phyloP scores from a whole-genome alignment of 805 yeast genomes.

The Schwanniomyces sp. region DNA sequence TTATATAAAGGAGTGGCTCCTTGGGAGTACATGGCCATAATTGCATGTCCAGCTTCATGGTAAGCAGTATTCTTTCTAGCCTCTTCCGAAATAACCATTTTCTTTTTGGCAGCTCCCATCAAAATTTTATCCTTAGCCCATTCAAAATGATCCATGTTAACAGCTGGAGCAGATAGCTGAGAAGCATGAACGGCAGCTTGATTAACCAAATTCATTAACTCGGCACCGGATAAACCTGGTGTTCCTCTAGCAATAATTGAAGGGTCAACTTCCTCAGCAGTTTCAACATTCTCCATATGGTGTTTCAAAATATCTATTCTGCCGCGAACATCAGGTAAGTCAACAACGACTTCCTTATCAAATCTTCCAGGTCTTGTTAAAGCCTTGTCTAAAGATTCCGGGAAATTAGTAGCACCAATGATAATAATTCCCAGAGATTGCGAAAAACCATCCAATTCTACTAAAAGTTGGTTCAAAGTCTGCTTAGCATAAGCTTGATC shows the following conservation, averaged over 20 bases:
- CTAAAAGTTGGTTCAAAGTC: constrained; percentile 91
- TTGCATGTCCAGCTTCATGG: constrained; percentile 99
- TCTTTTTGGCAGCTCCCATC: constrained; percentile 97
- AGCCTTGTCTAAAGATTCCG: constrained; percentile 95
- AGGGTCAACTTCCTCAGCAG: constrained; percentile 83
- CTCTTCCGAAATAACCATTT: constrained; percentile 97
- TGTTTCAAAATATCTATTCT: constrained; percentile 88
- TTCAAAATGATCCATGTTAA: constrained; percentile 88
- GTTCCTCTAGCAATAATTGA: constrained; percentile 93
- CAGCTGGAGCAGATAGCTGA: constrained; percentile 85
- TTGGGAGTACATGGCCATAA: constrained; percentile 91
- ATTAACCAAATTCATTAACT: constrained; percentile 89
- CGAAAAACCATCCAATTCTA: constrained; percentile 93
- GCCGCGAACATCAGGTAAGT: constrained; percentile 97
- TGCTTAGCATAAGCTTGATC: constrained; percentile 99
- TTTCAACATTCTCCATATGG: constrained; percentile 88
- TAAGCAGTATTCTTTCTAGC: constrained; percentile 91
- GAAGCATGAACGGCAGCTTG: constrained; percentile 98
- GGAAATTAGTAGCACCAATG: constrained; percentile 98
- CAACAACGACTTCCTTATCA: constrained; percentile 93
- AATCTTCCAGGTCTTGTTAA: constrained; percentile 97
- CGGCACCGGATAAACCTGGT: constrained; percentile 98
- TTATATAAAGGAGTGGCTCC: constrained; percentile 96
- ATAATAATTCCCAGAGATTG: constrained; percentile 92
- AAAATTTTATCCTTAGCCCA: constrained; percentile 99